These are phyloP conservation scores for Chlorociboria aeruginascens DNA, from an alignment of 495 filamentous ascomycete genomes.

Conservation along the genomic window DNA sequence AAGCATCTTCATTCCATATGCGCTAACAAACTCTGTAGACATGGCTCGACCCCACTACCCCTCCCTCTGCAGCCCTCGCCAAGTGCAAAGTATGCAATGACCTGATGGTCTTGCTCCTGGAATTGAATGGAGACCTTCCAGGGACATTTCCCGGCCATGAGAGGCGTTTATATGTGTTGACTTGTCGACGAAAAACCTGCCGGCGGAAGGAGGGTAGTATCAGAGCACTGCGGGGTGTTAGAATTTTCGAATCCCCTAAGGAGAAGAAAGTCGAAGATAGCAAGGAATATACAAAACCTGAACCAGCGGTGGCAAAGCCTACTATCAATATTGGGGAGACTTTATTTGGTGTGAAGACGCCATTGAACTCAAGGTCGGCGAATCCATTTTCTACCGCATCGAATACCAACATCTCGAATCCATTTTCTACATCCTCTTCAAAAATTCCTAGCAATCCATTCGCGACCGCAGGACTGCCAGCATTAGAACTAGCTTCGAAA, in stretches of 20 bases:
- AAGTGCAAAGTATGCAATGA: constrained; percentile 84
- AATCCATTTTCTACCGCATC: constrained; percentile 36
- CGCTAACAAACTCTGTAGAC: constrained; percentile 36
- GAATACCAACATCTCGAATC: constrained; percentile 32
- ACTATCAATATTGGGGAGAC: constrained; percentile 39
- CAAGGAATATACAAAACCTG: constrained; percentile 24
- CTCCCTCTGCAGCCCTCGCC: constrained; percentile 68
- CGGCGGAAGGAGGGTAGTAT: constrained; percentile 73
- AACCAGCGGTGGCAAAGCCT: constrained; percentile 16
- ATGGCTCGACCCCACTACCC: constrained; percentile 59
- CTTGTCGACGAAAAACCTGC: constrained; percentile 68
- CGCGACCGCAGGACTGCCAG: constrained; percentile 12
- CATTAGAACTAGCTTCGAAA: constrained; percentile 20
- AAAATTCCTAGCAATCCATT: constrained; percentile 28
- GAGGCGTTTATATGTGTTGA: constrained; percentile 72
- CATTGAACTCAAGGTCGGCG: constrained; percentile 17
- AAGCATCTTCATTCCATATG: not conserved
- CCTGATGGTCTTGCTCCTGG: constrained; percentile 72
- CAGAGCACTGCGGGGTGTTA: constrained; percentile 54
- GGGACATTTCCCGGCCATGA: constrained; percentile 78
- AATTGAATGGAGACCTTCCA: constrained; percentile 84
- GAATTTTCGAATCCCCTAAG: constrained; percentile 28
- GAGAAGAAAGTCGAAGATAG: constrained; percentile 14
- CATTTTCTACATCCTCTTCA: constrained; percentile 36
- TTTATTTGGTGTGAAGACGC: constrained; percentile 38